phyloP scores from a whole-genome alignment of 345 rosid genomes.

The Eucalyptus curtisii region DNA sequence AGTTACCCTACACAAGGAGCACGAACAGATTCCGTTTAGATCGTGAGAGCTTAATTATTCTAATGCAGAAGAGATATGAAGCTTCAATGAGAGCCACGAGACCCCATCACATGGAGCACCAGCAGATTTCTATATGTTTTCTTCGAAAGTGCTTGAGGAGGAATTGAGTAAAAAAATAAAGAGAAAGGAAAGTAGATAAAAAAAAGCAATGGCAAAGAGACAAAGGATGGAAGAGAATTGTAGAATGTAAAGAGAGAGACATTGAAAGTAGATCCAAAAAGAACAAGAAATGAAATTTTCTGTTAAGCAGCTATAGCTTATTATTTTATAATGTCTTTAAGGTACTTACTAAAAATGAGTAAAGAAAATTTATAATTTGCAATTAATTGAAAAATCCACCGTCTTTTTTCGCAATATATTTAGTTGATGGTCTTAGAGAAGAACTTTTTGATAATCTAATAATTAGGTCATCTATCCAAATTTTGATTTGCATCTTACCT shows the following conservation, averaged over 20 bases:
- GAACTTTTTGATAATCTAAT: not conserved
- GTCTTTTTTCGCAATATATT: not conserved
- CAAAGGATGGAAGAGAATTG: not conserved
- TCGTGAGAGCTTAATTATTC: not conserved
- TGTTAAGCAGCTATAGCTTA: not conserved
- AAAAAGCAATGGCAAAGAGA: not conserved
- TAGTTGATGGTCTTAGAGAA: not conserved
- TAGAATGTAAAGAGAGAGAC: not conserved
- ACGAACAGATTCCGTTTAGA: not conserved
- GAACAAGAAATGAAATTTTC: not conserved
- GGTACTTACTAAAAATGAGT: not conserved
- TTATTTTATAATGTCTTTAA: not conserved
- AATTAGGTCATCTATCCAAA: fast-evolving
- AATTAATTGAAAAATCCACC: not conserved
- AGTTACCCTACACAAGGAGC: not conserved
- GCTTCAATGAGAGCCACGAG: not conserved
- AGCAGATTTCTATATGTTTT: not conserved
- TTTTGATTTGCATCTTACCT: not conserved
- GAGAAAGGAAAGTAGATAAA: not conserved
- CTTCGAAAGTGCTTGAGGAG: not conserved
- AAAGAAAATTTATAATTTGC: not conserved
- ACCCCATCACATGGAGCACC: not conserved
- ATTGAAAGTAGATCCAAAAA: not conserved
- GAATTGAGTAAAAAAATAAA: not conserved
- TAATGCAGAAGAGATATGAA: not conserved